phyloP scores from a whole-genome alignment of 345 rosid genomes.

The Gossypium raimondii region DNA sequence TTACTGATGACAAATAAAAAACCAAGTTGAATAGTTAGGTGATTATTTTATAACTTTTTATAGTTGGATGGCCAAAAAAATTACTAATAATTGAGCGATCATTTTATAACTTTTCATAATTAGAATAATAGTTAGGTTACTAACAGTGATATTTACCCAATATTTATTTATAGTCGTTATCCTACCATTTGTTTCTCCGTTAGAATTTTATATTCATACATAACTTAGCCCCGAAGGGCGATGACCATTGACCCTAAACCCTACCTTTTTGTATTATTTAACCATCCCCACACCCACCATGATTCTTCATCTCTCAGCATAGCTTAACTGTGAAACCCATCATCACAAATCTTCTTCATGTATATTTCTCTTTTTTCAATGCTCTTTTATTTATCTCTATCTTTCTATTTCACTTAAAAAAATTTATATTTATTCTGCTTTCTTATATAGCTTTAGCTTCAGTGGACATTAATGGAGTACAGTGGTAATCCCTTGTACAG shows the following conservation, averaged over 20 bases:
- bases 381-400: not conserved
- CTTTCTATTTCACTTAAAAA: fast-evolving
- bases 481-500: slow-evolving; percentile 19
- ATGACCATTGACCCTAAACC: not conserved
- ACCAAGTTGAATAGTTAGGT: fast-evolving
- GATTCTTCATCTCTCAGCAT: not conserved
- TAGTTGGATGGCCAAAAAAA: fast-evolving
- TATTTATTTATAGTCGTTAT: too few relatives aligned
- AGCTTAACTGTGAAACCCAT: not conserved
- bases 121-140: too few relatives aligned
- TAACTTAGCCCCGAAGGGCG: not conserved
- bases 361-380: not conserved
- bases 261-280: not conserved
- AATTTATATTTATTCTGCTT: too few relatives aligned
- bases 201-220: too few relatives aligned
- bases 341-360: not conserved
- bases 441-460: not conserved
- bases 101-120: too few relatives aligned
- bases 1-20: too few relatives aligned
- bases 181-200: too few relatives aligned
- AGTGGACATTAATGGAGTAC: slow-evolving; percentile 10
- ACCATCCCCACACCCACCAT: not conserved
- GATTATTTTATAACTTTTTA: too few relatives aligned
- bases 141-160: too few relatives aligned
- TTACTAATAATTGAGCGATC: too few relatives aligned